Base-by-base conservation (phyloP, 129 eudicot species). In the Arctium lappa region DNA sequence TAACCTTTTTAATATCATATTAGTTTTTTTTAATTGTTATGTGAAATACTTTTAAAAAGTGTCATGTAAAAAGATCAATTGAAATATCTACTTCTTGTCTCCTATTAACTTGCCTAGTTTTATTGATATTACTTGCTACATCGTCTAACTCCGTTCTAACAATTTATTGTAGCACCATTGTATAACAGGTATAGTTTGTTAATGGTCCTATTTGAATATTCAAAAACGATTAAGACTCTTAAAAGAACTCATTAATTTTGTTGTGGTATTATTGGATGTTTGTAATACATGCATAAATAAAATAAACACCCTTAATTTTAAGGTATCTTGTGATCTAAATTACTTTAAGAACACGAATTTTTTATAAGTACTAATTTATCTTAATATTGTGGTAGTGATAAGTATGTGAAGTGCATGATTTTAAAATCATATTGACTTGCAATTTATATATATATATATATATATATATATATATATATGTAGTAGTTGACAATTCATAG, bases 401-500 rank as follows among this genome's bases (percentile, higher is more conserved):
- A 68, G 46, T 38, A 42, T 44, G 68, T 60, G 33, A 79, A 13
- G 12, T 60, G 68, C 68, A 60, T 32, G 16, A 13, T 79, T 44
- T 70, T 50, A 2, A 48, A 44, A 80, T 72, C 60, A 50, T 34
- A 34, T 80, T 80, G 78, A 80, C 78, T 72, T 72, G 60, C 30
- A 72, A 33, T 50, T 16, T 42, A 42, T 69, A 30, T 30, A 44
- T 79, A 69, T 30, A 30, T 46, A 38, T 38, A 38, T 38, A 38
- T 38, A 38, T 38, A 22, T 22, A 22, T 22, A 22, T 60, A n/a
- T 60, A 38, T 38, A 22, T 22, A 22, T 22, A 22, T 60, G 5
- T 60, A 72, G 84, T 80, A 27, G 79, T 81, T 56, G 84, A 62
- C 84, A 81, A 56, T 6, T 72, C 40, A 73, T 27, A 71, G 29